Conservation (phyloP, 106 monocot species). For the Amphibolis antarctica region DNA sequence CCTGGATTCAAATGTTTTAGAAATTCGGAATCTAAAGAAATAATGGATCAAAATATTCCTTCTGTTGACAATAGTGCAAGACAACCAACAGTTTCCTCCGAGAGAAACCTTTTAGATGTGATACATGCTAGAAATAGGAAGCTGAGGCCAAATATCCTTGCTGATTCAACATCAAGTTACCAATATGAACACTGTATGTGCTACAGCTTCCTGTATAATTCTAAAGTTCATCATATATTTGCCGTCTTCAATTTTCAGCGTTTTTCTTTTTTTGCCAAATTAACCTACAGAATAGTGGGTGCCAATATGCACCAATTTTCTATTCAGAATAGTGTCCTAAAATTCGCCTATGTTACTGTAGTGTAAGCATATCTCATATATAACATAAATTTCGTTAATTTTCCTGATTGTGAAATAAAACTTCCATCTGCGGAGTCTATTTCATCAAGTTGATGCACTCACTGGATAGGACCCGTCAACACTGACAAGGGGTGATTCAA, state of each 20-base stretch:
- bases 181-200: conserved; percentile 56
- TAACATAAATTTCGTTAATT: neutral
- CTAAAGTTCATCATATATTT: neutral
- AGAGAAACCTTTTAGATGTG: conserved; percentile 24
- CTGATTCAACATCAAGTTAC: conserved; percentile 38
- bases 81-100: conserved; percentile 23
- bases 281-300: neutral
- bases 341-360: neutral
- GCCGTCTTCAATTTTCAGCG: neutral
- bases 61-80: conserved; percentile 28
- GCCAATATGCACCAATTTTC: neutral
- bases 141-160: conserved; percentile 17
- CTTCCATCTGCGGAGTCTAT: neutral
- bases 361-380: too few relatives aligned
- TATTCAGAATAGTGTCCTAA: neutral
- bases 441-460: neutral
- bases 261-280: neutral
- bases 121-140: conserved; percentile 23
- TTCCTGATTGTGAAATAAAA: neutral
- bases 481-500: too few relatives aligned
- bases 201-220: neutral
- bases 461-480: too few relatives aligned
- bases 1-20: conserved; percentile 15
- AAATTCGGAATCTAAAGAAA: conserved; percentile 24
- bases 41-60: conserved; percentile 22